Percentiles rank a stretch among this genome's conserved stretches.
These are phyloP conservation scores for Pogostemon cablin DNA, from an alignment of 257 asterid genomes.

Conservation along the genomic window DNA sequence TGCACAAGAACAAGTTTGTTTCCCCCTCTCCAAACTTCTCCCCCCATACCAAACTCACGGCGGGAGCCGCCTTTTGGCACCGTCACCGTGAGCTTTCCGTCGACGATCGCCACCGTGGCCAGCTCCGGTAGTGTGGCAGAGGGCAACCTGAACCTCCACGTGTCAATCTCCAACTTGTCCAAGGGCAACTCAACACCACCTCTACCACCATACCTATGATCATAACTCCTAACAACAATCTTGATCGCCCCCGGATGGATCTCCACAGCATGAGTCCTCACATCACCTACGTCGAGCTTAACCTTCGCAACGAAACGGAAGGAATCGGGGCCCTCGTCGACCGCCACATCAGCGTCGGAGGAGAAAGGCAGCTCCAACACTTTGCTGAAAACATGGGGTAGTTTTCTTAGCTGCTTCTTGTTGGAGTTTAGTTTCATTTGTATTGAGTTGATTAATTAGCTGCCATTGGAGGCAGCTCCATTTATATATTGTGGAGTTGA, in stretches of 20 bases:
- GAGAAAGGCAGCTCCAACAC: constrained; percentile 66
- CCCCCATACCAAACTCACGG: constrained; percentile 34
- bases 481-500: constrained; percentile 20
- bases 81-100: constrained; percentile 54
- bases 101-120: constrained; percentile 47
- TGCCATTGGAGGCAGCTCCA: constrained; percentile 13
- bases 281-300: neutral
- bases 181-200: constrained; percentile 40
- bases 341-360: constrained; percentile 64
- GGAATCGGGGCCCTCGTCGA: constrained; percentile 55
- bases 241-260: constrained; percentile 71
- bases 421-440: constrained; percentile 35
- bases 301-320: constrained; percentile 52
- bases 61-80: constrained; percentile 54
- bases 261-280: constrained; percentile 65
- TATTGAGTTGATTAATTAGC: neutral
- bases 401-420: constrained; percentile 53
- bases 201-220: neutral
- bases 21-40: constrained; percentile 42
- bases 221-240: constrained; percentile 54
- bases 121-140: constrained; percentile 49
- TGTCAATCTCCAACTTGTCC: constrained; percentile 56
- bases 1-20: constrained; percentile 49
- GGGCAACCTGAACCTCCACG: constrained; percentile 71
- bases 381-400: constrained; percentile 75